Percentiles rank a stretch among this genome's conserved stretches.
These are phyloP conservation scores for Hericium erinaceus DNA, from an alignment of 768 basidiomycete genomes.

Conservation along the genomic window DNA sequence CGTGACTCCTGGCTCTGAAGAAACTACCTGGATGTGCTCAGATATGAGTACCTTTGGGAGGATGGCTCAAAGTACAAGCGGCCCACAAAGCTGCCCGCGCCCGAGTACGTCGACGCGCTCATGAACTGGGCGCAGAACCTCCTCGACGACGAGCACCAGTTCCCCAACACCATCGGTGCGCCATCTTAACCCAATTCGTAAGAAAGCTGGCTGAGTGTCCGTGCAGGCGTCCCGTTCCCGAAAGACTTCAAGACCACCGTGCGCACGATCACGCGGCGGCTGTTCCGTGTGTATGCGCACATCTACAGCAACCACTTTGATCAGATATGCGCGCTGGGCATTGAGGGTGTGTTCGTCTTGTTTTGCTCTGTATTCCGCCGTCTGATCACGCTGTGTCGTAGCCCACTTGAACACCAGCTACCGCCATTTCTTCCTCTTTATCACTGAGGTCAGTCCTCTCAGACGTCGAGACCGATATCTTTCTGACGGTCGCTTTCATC, in stretches of 20 bases:
- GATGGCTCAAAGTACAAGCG: constrained; percentile 80
- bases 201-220: background rate
- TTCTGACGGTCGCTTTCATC: constrained; percentile 1
- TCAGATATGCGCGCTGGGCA: constrained; percentile 94
- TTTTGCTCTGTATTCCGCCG: background rate
- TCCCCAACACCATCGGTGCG: constrained; percentile 91
- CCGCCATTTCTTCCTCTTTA: constrained; percentile 94
- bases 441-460: constrained; percentile 69
- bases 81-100: constrained; percentile 89
- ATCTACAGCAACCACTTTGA: constrained; percentile 99
- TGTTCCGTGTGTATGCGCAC: constrained; percentile 97
- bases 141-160: constrained; percentile 85
- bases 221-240: constrained; percentile 6
- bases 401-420: constrained; percentile 99
- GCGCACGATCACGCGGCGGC: constrained; percentile 80
- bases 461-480: background rate
- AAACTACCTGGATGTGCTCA: constrained; percentile 17
- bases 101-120: constrained; percentile 93
- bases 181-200: constrained; percentile 1
- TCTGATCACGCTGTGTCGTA: constrained; percentile 21
- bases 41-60: constrained; percentile 94
- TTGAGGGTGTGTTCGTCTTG: constrained; percentile 63
- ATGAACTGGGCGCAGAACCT: constrained; percentile 98
- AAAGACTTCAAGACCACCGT: constrained; percentile 53
- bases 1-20: background rate